Evolutionary conservation across 495 filamentous ascomycete genomes (phyloP).

Genomic region (Xylaria acuta): DNA sequence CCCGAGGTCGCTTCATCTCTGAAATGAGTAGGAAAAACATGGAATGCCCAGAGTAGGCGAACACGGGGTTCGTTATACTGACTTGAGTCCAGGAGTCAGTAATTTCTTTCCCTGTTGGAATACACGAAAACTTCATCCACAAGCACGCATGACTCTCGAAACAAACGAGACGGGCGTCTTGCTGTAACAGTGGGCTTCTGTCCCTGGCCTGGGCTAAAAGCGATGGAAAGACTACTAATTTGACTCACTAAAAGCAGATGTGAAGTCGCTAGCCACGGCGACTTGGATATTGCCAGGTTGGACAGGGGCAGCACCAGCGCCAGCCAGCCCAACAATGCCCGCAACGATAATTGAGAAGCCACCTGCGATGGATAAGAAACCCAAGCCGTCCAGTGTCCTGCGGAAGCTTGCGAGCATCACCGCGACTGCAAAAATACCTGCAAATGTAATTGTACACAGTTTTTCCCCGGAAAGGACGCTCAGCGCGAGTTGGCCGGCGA

Average conservation of each 20-base stretch:
- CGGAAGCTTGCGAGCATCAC: slow-evolving; percentile 63
- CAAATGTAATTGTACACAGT: slow-evolving; percentile 66
- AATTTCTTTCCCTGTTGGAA: not conserved
- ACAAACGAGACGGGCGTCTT: not conserved
- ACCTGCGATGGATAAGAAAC: slow-evolving; percentile 63
- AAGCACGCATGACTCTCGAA: not conserved
- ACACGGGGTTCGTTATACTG: slow-evolving; percentile 68
- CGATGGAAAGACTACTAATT: not conserved
- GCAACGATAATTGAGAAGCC: slow-evolving; percentile 59
- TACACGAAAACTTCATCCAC: not conserved
- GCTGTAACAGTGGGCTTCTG: not conserved
- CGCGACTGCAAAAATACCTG: slow-evolving; percentile 60
- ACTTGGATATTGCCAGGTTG: slow-evolving; percentile 33
- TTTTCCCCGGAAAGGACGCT: slow-evolving; percentile 64
- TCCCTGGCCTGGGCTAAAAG: not conserved
- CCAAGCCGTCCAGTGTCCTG: slow-evolving; percentile 64
- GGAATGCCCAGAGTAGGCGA: slow-evolving; percentile 70
- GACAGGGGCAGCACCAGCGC: slow-evolving; percentile 42
- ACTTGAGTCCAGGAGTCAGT: slow-evolving; percentile 30
- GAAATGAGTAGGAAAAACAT: slow-evolving; percentile 73
- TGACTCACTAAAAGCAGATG: slow-evolving; percentile 45
- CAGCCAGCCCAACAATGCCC: slow-evolving; percentile 69
- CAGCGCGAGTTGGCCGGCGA: slow-evolving; percentile 68
- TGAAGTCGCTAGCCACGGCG: slow-evolving; percentile 36
- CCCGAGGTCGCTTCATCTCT: slow-evolving; percentile 65